These are phyloP conservation scores for Prunus padus DNA, from an alignment of 306 rosid genomes.

Conservation along the genomic window DNA sequence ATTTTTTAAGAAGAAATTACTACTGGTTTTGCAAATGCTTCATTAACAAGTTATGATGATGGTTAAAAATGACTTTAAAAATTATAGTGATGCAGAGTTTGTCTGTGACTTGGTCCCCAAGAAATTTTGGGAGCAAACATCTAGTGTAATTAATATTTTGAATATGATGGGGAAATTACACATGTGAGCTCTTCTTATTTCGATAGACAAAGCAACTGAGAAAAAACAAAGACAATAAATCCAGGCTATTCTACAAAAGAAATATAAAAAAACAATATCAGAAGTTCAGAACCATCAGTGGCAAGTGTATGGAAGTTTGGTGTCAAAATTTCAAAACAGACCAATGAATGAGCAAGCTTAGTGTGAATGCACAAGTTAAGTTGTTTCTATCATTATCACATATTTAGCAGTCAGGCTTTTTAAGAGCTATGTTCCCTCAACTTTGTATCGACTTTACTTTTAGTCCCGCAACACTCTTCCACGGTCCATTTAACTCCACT, in stretches of 20 bases:
- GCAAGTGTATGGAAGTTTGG: constrained; percentile 1
- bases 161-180: not conserved
- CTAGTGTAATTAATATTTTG: too few species aligned
- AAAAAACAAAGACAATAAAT: not conserved
- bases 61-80: not conserved
- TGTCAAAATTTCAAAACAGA: not conserved
- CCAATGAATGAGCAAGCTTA: not conserved
- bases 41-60: not conserved
- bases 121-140: too few species aligned
- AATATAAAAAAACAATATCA: not conserved
- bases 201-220: not conserved
- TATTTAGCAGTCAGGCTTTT: too few species aligned
- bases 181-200: too few species aligned
- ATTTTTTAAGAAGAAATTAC: not conserved
- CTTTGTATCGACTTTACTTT: too few species aligned
- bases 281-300: not conserved
- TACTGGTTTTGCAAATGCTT: not conserved
- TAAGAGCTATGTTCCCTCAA: too few species aligned
- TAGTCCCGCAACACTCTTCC: too few species aligned
- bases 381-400: too few species aligned
- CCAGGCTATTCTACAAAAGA: not conserved
- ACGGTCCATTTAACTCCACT: too few species aligned
- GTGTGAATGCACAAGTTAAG: not conserved
- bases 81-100: not conserved
- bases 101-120: not conserved